Evolutionary conservation across 2,329 filamentous ascomycete genomes (phyloP).

Genomic region (Xylaria sp.): DNA sequence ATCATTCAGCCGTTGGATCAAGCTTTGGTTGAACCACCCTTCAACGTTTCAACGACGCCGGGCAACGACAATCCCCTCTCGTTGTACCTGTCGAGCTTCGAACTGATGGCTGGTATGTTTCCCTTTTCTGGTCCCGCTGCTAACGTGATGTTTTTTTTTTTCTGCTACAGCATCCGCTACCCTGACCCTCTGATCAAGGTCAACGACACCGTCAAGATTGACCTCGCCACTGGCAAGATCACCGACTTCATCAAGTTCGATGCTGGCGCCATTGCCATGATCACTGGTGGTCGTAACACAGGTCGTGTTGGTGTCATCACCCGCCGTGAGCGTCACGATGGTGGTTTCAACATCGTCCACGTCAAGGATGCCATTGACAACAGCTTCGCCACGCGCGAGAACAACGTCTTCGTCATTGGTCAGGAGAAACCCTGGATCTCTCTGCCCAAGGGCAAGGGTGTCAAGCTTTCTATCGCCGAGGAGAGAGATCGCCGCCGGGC

Average conservation of each 20-base stretch:
- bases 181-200: constrained; percentile 98
- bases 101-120: constrained; percentile 67
- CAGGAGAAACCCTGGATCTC: constrained; percentile 99
- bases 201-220: constrained; percentile 99
- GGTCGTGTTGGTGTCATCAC: constrained; percentile 99
- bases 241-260: constrained; percentile 98
- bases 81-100: constrained; percentile 53
- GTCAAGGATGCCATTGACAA: constrained; percentile 99
- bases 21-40: constrained; percentile 82
- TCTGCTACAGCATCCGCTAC: constrained; percentile 87
- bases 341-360: constrained; percentile 99
- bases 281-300: constrained; percentile 99
- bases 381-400: constrained; percentile 98
- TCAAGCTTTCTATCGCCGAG: constrained; percentile 99
- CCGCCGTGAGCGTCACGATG: constrained; percentile 99
- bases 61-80: constrained; percentile 10
- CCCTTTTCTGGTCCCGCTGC: constrained; percentile 49
- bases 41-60: constrained; percentile 40
- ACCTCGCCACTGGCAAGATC: constrained; percentile 97
- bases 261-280: constrained; percentile 97
- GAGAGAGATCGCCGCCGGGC: constrained; percentile 98
- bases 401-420: constrained; percentile 99
- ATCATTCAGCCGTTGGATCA: constrained; percentile 99
- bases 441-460: constrained; percentile 99
- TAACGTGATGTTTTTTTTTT: constrained; percentile 50